phyloP scores from a whole-genome alignment of 2,329 filamentous ascomycete species.

The Hypoxylon sp. region DNA sequence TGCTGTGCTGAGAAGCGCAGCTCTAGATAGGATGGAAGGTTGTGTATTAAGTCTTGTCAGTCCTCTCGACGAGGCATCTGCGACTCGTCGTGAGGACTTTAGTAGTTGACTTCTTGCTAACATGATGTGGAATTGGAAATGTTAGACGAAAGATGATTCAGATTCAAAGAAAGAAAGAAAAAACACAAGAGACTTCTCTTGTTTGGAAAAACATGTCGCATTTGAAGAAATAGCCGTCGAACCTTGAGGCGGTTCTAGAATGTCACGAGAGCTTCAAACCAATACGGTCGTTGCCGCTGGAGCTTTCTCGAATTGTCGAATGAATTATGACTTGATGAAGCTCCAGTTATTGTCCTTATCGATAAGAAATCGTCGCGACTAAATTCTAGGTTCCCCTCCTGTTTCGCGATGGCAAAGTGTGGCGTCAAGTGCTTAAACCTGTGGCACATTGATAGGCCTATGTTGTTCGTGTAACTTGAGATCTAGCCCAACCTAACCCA shows the following conservation, averaged over 20 bases:
- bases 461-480: conserved; percentile 1
- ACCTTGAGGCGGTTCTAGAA: conserved; percentile 21
- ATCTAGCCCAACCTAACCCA: not conserved
- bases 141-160: too few species aligned
- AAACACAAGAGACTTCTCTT: conserved; percentile 27
- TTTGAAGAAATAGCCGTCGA: conserved; percentile 14
- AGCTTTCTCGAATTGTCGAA: conserved; percentile 46
- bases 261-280: conserved; percentile 30
- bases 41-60: conserved; percentile 37
- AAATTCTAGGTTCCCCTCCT: too few species aligned
- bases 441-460: not conserved
- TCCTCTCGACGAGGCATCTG: conserved; percentile 40
- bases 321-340: conserved; percentile 10
- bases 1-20: conserved; percentile 36
- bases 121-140: conserved; percentile 43
- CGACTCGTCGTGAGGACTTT: conserved; percentile 47
- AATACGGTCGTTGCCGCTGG: conserved; percentile 32
- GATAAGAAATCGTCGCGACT: conserved; percentile 25
- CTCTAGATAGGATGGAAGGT: conserved; percentile 39
- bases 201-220: conserved; percentile 19
- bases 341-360: conserved; percentile 34
- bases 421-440: too few species aligned
- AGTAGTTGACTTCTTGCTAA: conserved; percentile 52
- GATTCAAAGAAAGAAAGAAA: conserved; percentile 5
- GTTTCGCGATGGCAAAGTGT: conserved; percentile 21